These are phyloP conservation scores for Aspergillus sclerotioniger DNA, from an alignment of 495 filamentous ascomycete genomes.

Conservation along the genomic window DNA sequence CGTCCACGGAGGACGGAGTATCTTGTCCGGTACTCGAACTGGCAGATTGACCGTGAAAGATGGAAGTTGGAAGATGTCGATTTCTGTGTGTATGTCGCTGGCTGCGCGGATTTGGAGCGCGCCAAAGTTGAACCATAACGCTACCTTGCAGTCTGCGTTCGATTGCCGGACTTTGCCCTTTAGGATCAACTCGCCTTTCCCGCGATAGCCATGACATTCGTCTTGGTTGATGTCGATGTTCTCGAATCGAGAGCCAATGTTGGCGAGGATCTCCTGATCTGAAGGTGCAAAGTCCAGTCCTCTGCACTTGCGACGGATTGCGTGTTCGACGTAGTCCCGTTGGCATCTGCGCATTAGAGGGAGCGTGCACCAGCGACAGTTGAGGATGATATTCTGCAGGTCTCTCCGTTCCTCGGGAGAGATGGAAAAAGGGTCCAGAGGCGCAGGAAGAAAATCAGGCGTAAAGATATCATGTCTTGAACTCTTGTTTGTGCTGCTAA, in stretches of 20 bases:
- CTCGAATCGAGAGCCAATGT: slow-evolving; percentile 12
- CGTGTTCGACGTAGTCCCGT: slow-evolving; percentile 36
- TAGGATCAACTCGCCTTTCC: slow-evolving; percentile 35
- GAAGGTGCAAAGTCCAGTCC: slow-evolving; percentile 25
- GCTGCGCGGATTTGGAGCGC: slow-evolving; percentile 33
- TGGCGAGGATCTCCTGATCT: slow-evolving; percentile 18
- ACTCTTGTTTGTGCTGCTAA: slow-evolving; percentile 36
- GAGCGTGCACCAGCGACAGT: slow-evolving; percentile 47
- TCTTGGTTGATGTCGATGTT: no score
- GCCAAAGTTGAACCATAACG: slow-evolving; percentile 37
- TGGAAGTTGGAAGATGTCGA: slow-evolving; percentile 37
- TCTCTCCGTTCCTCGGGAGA: slow-evolving; percentile 20
- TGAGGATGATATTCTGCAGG: slow-evolving; percentile 36
- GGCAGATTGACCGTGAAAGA: slow-evolving; percentile 18
- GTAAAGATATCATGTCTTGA: slow-evolving; percentile 35
- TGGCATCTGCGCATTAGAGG: slow-evolving; percentile 41
- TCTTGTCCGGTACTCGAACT: slow-evolving; percentile 38
- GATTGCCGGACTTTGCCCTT: slow-evolving; percentile 5
- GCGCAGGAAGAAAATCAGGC: slow-evolving; percentile 36
- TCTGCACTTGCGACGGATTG: slow-evolving; percentile 26
- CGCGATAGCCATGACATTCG: slow-evolving; percentile 24
- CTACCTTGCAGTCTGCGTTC: slow-evolving; percentile 4
- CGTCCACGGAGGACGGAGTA: slow-evolving; percentile 46
- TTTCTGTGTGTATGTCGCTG: slow-evolving; percentile 22
- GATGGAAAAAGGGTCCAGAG: slow-evolving; percentile 32